Evolutionary conservation across 306 rosid genomes (phyloP).

Genomic region (Acacia crassicarpa): DNA sequence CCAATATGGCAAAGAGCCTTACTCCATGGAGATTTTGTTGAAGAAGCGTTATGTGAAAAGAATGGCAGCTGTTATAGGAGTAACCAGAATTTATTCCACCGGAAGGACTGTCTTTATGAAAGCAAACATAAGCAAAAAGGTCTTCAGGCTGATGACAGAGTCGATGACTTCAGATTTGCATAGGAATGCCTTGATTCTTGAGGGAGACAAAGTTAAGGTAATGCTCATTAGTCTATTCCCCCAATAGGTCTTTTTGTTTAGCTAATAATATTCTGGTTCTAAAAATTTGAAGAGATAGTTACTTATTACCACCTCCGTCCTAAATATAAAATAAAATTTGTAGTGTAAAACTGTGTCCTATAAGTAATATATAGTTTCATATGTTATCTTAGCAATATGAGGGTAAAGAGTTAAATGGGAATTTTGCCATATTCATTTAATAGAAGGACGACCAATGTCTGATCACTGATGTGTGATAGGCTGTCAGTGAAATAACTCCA

Average conservation of each 20-base stretch:
- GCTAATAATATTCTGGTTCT: background rate
- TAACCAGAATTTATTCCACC: constrained; percentile 62
- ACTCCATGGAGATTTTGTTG: constrained; percentile 76
- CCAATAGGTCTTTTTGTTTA: background rate
- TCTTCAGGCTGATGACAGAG: constrained; percentile 74
- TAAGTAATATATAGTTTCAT: background rate
- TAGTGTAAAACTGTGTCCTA: too few relatives aligned
- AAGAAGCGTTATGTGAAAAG: constrained; percentile 86
- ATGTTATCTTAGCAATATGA: background rate
- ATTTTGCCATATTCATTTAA: too few relatives aligned
- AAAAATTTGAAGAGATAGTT: background rate
- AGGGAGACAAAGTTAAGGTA: constrained; percentile 82
- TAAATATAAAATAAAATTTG: too few relatives aligned
- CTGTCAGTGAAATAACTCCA: constrained; percentile 6
- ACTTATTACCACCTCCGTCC: too few relatives aligned
- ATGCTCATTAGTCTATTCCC: constrained; percentile 19
- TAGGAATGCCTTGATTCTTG: constrained; percentile 68
- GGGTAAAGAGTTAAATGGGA: background rate
- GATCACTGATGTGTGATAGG: background rate
- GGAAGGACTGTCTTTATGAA: constrained; percentile 79
- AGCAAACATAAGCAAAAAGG: constrained; percentile 70
- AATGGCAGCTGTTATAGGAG: constrained; percentile 96
- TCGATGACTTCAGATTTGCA: constrained; percentile 74
- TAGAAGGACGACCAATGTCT: background rate
- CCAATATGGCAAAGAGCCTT: constrained; percentile 93